Conservation (phyloP, 2,329 filamentous ascomycete species). For the Fonsecaea multimorphosa region DNA sequence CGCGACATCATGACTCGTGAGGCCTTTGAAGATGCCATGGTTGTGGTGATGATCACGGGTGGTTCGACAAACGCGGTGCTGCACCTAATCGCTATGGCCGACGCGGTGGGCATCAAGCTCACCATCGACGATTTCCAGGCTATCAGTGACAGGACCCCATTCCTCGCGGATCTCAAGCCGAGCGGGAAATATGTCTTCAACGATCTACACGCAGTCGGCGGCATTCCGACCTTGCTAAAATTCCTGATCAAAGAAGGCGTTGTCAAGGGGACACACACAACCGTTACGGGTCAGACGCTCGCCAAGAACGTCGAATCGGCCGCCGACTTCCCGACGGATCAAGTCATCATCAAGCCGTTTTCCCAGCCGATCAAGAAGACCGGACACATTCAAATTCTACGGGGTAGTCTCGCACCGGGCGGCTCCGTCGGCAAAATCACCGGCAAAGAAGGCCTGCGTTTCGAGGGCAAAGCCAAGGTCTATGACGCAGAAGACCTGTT, state of each 20-base stretch:
- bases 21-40: conserved; percentile 86
- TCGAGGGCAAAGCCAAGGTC: conserved; percentile 72
- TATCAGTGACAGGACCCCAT: conserved; percentile 77
- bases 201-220: conserved; percentile 63
- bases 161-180: conserved; percentile 82
- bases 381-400: conserved; percentile 75
- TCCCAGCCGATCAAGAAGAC: conserved; percentile 73
- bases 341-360: conserved; percentile 71
- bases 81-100: conserved; percentile 82
- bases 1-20: conserved; percentile 78
- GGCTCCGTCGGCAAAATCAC: conserved; percentile 78
- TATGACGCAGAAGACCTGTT: conserved; percentile 74
- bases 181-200: conserved; percentile 70
- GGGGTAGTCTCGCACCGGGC: conserved; percentile 71
- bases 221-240: conserved; percentile 64
- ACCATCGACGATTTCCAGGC: conserved; percentile 86
- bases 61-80: conserved; percentile 87
- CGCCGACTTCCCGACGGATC: conserved; percentile 69
- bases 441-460: conserved; percentile 72
- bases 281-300: conserved; percentile 65
- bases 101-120: conserved; percentile 79
- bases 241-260: conserved; percentile 64
- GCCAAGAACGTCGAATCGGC: conserved; percentile 65
- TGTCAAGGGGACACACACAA: conserved; percentile 65
- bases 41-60: conserved; percentile 79